These are phyloP conservation scores for Diaporthe helianthi DNA, from an alignment of 2,329 filamentous ascomycete genomes.

Conservation along the genomic window DNA sequence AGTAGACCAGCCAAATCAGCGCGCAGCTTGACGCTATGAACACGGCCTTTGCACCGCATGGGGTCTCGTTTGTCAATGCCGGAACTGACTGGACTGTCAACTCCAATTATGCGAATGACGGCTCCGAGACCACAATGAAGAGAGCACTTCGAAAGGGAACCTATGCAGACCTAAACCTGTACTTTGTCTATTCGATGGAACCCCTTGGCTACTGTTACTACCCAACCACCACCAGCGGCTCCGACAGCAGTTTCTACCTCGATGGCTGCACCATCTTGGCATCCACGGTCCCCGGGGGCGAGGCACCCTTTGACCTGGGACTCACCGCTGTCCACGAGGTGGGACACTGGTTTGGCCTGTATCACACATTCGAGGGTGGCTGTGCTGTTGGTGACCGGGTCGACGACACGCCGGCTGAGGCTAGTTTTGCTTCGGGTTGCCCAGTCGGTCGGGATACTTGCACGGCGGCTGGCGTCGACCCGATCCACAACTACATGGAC, in stretches of 20 bases:
- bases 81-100: conserved; percentile 51
- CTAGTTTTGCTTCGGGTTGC: conserved; percentile 46
- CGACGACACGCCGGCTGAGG: conserved; percentile 50
- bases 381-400: conserved; percentile 49
- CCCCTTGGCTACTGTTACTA: conserved; percentile 57
- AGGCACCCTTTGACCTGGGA: conserved; percentile 46
- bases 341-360: conserved; percentile 54
- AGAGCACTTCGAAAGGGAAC: conserved; percentile 50
- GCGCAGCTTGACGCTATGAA: conserved; percentile 56
- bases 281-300: conserved; percentile 43
- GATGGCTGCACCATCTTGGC: conserved; percentile 43
- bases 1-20: conserved; percentile 45
- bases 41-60: conserved; percentile 50
- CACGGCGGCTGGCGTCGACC: conserved; percentile 41
- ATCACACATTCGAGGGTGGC: conserved; percentile 53
- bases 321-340: conserved; percentile 50
- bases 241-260: conserved; percentile 38
- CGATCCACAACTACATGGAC: conserved; percentile 49
- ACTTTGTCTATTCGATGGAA: conserved; percentile 50
- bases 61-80: conserved; percentile 53
- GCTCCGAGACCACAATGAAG: conserved; percentile 52
- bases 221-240: conserved; percentile 46
- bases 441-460: conserved; percentile 45
- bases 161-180: conserved; percentile 54
- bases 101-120: conserved; percentile 51